Percentiles rank a stretch among this genome's conserved stretches.
These are phyloP conservation scores for Tritrichomonas musculus DNA, from an alignment of 208 protist species.

Conservation along the genomic window DNA sequence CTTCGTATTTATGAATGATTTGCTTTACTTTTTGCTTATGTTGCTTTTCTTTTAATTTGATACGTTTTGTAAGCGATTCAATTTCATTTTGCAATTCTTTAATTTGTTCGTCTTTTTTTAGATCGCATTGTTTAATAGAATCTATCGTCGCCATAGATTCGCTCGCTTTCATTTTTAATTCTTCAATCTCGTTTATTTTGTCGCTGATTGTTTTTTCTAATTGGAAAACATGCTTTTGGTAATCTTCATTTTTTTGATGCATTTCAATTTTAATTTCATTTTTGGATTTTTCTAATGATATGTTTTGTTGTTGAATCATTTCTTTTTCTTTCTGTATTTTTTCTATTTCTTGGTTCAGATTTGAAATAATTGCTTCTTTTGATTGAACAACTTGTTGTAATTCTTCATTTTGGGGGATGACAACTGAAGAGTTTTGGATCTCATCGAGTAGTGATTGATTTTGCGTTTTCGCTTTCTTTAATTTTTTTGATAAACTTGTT, in stretches of 20 bases:
- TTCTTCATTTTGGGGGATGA: neutral
- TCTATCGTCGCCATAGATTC: neutral
- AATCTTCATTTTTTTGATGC: no score
- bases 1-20: neutral
- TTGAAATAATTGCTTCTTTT: no score
- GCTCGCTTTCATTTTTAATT: neutral
- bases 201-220: neutral
- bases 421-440: neutral
- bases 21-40: neutral
- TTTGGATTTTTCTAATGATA: no score
- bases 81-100: neutral
- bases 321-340: no score
- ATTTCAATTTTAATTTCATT: no score
- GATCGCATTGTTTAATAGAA: neutral
- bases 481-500: neutral
- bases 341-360: no score
- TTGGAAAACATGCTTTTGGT: neutral
- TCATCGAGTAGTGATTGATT: neutral
- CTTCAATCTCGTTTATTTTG: neutral
- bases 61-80: no score
- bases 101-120: neutral
- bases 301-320: no score
- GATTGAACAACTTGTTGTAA: neutral
- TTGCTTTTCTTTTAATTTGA: neutral
- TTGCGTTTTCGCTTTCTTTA: neutral